These are phyloP conservation scores for Allium sativum DNA, from an alignment of 106 monocot species.

Conservation along the genomic window DNA sequence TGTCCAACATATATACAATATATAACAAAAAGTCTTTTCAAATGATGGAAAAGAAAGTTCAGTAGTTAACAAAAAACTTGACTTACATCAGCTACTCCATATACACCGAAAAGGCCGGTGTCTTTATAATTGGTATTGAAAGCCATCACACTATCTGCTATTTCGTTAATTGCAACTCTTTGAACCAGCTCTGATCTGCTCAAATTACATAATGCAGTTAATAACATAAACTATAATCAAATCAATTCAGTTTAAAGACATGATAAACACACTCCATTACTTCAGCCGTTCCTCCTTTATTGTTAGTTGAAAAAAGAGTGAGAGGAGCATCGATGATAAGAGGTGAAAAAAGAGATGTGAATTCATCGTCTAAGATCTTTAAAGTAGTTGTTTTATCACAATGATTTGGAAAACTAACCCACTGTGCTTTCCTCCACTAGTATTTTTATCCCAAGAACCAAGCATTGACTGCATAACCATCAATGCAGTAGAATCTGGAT, in stretches of 20 bases:
- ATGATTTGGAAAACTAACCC: conserved; percentile 39
- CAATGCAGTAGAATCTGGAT: conserved; percentile 92
- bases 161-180: conserved; percentile 62
- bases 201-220: not conserved
- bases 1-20: too few species aligned
- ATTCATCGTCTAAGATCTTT: too few species aligned
- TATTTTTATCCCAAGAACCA: conserved; percentile 78
- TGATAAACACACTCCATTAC: too few species aligned
- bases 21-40: not conserved
- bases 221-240: too few species aligned
- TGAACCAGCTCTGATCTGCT: conserved; percentile 80
- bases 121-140: conserved; percentile 95
- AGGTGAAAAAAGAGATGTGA: too few species aligned
- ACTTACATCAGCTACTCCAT: conserved; percentile 79
- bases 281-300: too few species aligned
- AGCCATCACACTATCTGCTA: conserved; percentile 95
- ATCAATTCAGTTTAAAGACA: too few species aligned
- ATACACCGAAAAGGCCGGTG: conserved; percentile 86
- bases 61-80: not conserved
- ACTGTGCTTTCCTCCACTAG: conserved; percentile 71
- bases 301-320: too few species aligned
- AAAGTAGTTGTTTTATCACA: not conserved
- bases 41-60: not conserved
- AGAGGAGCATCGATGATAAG: too few species aligned
- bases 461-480: conserved; percentile 98